Evolutionary conservation across 2,329 filamentous ascomycete genomes (phyloP), one percentile per base, ranked within the genome.

Genomic region (Endothia cerciana): DNA sequence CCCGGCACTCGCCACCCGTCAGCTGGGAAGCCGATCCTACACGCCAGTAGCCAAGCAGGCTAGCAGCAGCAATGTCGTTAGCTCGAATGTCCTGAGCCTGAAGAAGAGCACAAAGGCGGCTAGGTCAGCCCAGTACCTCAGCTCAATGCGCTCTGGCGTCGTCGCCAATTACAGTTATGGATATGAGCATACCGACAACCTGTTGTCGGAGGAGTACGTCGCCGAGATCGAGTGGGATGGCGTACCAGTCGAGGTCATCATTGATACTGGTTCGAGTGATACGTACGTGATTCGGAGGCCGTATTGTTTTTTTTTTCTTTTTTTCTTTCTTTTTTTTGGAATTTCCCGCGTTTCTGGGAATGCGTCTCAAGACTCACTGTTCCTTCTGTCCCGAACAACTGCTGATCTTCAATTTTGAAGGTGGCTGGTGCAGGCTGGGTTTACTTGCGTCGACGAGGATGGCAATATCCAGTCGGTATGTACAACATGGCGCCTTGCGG

Each of bases 221-320:
- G 55, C 60, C 25, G 45, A 62, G 47, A 65, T 67, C 15, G 45
- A 59, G 28, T 67, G 43, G 43, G 49, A 33, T 8, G 65, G 59
- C 2, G 56, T 56, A 17, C 28, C 63, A 2, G 25, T 62, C 8
- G 45, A 67, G 15, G 59, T 67, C 10, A 51, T 65, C 22, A 19
- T 65, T 22, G 65, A 67, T 28, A 67, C 51, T 47, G 65, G 65
- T 2, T 67, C 65, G 11, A 67, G 63, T 33, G 65, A 65, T 22
- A 56, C 65, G 36, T 59, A 59, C 22, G 57, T 59, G 30, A 11
- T 58, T 1, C 19, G 30, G 19, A 55, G 7, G 22, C 19, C 10
- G n/a, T 30, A 10, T 56, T 15, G 15, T 33, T 8, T 15, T n/a
- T 11, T 19, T 8, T 3, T 22, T n/a, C 22, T n/a, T 15, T 15